Evolutionary conservation across 2,329 filamentous ascomycete species (phyloP).

Genomic region (Stachybotrys echinatus): DNA sequence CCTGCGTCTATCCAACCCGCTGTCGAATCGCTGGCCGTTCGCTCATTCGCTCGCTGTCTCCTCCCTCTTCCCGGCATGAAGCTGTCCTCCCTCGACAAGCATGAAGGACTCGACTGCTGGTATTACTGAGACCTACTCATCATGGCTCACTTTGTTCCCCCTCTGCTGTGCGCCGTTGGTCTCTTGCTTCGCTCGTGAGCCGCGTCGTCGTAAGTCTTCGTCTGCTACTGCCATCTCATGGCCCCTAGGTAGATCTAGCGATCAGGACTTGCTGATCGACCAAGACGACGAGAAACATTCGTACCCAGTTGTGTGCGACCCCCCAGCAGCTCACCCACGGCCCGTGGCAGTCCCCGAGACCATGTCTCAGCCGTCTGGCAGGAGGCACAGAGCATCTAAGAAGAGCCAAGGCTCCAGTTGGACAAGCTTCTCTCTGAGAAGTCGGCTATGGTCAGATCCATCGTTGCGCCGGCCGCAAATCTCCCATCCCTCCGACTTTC

Average conservation of each 20-base stretch:
- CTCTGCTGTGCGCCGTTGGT: conserved; percentile 38
- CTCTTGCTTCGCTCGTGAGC: conserved; percentile 32
- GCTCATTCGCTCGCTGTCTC: conserved; percentile 7
- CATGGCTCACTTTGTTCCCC: conserved; percentile 41
- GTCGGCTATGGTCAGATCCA: conserved; percentile 37
- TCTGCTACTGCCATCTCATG: conserved; percentile 18
- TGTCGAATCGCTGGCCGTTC: conserved; percentile 15
- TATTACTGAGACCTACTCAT: conserved; percentile 34
- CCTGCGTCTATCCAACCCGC: not conserved
- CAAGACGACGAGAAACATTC: conserved; percentile 24
- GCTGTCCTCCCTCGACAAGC: conserved; percentile 15
- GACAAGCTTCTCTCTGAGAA: conserved; percentile 40
- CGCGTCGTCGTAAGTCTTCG: conserved; percentile 30
- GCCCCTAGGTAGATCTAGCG: conserved; percentile 18
- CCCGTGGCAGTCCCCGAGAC: conserved; percentile 18
- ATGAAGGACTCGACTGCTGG: conserved; percentile 39
- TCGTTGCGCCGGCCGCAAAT: conserved; percentile 50
- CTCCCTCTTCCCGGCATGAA: conserved; percentile 12
- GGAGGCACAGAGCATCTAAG: conserved; percentile 10
- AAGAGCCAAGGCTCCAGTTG: conserved; percentile 25
- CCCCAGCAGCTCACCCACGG: conserved; percentile 19
- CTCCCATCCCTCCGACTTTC: conserved; percentile 55
- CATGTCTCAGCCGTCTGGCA: conserved; percentile 8
- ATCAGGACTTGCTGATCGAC: conserved; percentile 22
- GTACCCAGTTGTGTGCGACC: conserved; percentile 19